Base-by-base conservation (phyloP, 768 basidiomycete genomes). In the Tricholoma terreum region DNA sequence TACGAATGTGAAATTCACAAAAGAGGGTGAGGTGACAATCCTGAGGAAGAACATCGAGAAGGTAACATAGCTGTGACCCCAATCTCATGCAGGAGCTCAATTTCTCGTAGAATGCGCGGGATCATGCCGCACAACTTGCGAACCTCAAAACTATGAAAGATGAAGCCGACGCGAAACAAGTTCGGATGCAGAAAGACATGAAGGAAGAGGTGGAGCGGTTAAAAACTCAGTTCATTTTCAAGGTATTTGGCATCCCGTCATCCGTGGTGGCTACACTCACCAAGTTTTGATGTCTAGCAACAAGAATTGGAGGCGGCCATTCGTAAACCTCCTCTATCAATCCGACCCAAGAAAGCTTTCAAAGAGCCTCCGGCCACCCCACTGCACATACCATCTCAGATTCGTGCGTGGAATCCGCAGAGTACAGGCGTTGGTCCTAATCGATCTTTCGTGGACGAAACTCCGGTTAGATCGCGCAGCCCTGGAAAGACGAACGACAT, bases 1-100 rank as follows among this genome's bases (percentile, higher is more conserved):
- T 3, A 67, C 74, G 49, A 79, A 83, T 48, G 76, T 73, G 7
- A 84, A 78, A 58, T 75, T 83, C 38, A 70, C 76, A 31, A 89
- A 85, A 65, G 84, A 87, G 30, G 90, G 90, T 5, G 89, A 92
- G 72, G 87, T 87, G 6, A 77, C 77, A 14, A 82, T 86, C 38
- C 67, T 92, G 51, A 76, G 89, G 61, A 83, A 82, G 61, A 80
- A 71, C n/a, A 80, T 87, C 9, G 85, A 89, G 62, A 87, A 86
- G 78, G 90, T 87, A 63, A 51, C 61, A 48, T 21, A 5, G 12
- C 19, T 24, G 8, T 38, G 22, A 48, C 8, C 9, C 38, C 27
- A 21, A 56, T 40, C 21, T 42, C 33, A 7, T 36, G 8, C 33
- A 19, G 7, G 24, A 21, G 50, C 38, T 55, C 42, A 48, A 5